phyloP scores from a whole-genome alignment of 441 rosid genomes.

The Pelargonium australe region DNA sequence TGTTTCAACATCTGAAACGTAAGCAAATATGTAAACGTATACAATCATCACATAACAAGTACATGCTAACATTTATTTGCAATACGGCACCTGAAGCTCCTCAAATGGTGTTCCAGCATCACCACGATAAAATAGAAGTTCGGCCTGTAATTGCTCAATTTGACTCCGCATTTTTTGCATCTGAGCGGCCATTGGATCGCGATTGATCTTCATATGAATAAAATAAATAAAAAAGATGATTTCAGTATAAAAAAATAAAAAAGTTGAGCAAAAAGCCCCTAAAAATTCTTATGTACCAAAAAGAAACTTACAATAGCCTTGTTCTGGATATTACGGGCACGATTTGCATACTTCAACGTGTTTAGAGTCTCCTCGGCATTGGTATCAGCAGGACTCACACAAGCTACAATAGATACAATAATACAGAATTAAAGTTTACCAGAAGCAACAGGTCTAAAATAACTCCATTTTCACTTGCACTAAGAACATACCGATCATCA shows the following conservation, averaged over 20 bases:
- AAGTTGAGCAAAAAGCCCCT: background rate
- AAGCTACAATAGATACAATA: constrained; percentile 43
- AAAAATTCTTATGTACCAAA: constrained; percentile 1
- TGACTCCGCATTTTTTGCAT: constrained; percentile 88
- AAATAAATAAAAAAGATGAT: background rate
- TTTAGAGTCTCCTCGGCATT: constrained; percentile 94
- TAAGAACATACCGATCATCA: constrained; percentile 79
- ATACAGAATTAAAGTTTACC: background rate
- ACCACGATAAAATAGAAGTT: constrained; percentile 69
- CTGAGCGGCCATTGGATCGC: constrained; percentile 80
- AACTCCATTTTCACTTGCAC: constrained; percentile 10
- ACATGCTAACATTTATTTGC: constrained; percentile 5
- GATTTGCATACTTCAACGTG: constrained; percentile 91
- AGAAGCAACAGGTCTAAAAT: constrained; percentile 5
- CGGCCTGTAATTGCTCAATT: constrained; percentile 88
- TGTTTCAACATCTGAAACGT: constrained; percentile 70
- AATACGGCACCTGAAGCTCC: constrained; percentile 67
- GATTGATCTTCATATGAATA: constrained; percentile 50
- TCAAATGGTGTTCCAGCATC: constrained; percentile 60
- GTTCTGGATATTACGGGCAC: constrained; percentile 94
- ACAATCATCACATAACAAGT: constrained; percentile 14
- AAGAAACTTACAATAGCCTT: constrained; percentile 71
- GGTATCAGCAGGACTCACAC: constrained; percentile 98
- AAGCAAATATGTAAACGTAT: constrained; percentile 17
- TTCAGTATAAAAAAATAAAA: constrained; percentile 5